Base-by-base conservation (phyloP, 257 asterid genomes). In the Solanum pinnatisectum region DNA sequence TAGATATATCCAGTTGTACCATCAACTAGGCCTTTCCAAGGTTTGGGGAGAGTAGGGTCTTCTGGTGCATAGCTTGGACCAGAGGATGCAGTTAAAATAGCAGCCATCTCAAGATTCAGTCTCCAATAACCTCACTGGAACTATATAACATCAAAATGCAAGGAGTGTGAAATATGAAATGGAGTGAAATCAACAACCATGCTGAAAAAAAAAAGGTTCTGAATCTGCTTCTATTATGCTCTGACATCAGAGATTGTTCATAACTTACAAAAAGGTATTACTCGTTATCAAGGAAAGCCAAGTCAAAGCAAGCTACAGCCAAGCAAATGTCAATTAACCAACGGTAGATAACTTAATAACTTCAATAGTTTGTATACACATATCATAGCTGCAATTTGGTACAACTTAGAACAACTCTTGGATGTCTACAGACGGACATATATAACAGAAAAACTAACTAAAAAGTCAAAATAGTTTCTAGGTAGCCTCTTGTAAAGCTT, bases 11-110 rank as follows among this genome's bases (percentile, higher is more conserved):
- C 98, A 86, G 99, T 97, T 86, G 90, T 94, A 42, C 92, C 95
- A 90, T 97, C 99, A 85, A 97, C 95, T 44, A 97, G 91, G 52
- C 98, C 99, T 91, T 87, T 94, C 99, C 99, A 97, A 32, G 99
- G 99, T 89, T 93, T 97, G 30, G 99, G 99, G 85, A 97, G 98
- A 87, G 95, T 90, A 52, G 98, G 95, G 89, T 97, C 99, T 90
- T 97, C 99, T 20, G 99, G 99, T 20, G 99, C 99, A 90, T 94
- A 97, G 7, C 93, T 92, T 71, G 95, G 87, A 63, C 94, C 94
- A 88, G 93, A 84, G 10, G 93, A 70, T 86, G 90, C 90, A 76
- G 95, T 60, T 83, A 93, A 95, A 86, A 95, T 67, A 68, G 97
- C 90, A 3, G 96, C 94, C 99, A 97, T 97, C 22, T 87, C 87